These are phyloP conservation scores for Suillus brevipes DNA, from an alignment of 768 basidiomycete genomes.

Conservation along the genomic window DNA sequence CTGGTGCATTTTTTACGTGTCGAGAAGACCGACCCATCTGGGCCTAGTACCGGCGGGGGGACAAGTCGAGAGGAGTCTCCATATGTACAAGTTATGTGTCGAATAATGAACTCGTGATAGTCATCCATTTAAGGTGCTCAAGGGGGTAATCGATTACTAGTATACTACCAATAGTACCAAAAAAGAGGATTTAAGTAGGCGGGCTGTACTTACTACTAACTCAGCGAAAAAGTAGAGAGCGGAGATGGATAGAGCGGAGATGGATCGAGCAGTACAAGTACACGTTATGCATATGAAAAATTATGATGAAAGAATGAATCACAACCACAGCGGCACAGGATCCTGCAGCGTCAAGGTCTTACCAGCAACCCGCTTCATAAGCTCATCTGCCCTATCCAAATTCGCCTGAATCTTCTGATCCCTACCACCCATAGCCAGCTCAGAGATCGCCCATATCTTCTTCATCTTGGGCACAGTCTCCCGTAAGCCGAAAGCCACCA, in stretches of 20 bases:
- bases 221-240: no score
- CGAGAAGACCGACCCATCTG: background rate
- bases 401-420: conserved; percentile 6
- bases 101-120: no score
- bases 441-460: conserved; percentile 13
- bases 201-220: background rate
- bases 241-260: no score
- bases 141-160: background rate
- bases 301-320: no score
- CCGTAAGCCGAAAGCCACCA: conserved; percentile 1
- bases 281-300: background rate
- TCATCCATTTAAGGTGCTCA: background rate
- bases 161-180: background rate
- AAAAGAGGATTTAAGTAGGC: background rate
- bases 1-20: background rate
- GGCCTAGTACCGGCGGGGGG: no score
- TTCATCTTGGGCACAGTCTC: conserved; percentile 14
- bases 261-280: background rate
- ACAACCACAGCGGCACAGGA: background rate
- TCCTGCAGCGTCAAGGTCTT: background rate
- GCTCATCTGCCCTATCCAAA: background rate
- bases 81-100: no score
- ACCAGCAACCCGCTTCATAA: background rate
- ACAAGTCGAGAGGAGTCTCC: no score
- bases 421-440: conserved; percentile 4